Percentiles rank a stretch among this genome's conserved stretches.
These are phyloP conservation scores for Syzygium grande DNA, from an alignment of 345 rosid genomes.

Conservation along the genomic window DNA sequence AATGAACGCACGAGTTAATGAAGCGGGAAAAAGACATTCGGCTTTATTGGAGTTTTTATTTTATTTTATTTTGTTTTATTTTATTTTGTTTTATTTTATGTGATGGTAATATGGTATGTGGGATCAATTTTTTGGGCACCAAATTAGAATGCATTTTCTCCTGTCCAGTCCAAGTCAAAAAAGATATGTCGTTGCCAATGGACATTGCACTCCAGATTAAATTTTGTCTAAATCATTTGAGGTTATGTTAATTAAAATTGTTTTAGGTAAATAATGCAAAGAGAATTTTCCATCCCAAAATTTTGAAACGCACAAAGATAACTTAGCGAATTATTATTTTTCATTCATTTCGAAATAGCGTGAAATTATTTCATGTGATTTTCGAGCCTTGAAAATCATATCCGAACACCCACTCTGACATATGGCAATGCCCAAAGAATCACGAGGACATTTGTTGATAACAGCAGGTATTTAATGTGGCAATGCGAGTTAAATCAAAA, in stretches of 20 bases:
- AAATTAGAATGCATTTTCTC: too few species aligned
- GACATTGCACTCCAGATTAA: too few species aligned
- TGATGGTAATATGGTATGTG: background rate
- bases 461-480: background rate
- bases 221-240: too few species aligned
- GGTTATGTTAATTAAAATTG: too few species aligned
- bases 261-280: too few species aligned
- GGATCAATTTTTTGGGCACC: background rate
- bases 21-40: background rate
- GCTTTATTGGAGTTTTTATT: background rate
- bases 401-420: background rate
- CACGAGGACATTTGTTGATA: too few species aligned
- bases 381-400: background rate
- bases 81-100: background rate
- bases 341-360: background rate
- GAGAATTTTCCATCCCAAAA: too few species aligned
- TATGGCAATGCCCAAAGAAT: background rate
- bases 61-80: background rate
- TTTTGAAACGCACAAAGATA: too few species aligned
- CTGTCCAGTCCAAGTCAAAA: too few species aligned
- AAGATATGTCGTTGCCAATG: too few species aligned
- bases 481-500: too few species aligned
- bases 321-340: background rate
- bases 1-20: background rate
- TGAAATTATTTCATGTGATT: background rate